Evolutionary conservation across 2,329 filamentous ascomycete species (phyloP).

Genomic region (Elsinoe necatrix): DNA sequence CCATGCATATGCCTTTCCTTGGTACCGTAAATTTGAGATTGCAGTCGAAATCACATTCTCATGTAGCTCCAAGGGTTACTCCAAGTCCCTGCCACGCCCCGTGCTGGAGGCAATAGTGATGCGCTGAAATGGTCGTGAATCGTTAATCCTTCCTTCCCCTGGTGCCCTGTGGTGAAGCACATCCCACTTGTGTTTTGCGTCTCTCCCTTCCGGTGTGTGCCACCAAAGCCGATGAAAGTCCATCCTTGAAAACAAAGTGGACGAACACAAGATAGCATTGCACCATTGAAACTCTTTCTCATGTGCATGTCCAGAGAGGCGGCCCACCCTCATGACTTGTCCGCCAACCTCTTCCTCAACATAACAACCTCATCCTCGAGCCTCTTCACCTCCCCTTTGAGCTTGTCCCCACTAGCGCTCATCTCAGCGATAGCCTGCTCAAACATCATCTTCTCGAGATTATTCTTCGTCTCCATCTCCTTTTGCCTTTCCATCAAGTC

Average conservation of each 20-base stretch:
- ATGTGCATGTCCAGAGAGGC: background rate
- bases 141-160: background rate
- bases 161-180: no score
- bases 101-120: background rate
- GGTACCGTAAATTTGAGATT: background rate
- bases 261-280: background rate
- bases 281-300: background rate
- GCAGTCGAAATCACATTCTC: background rate
- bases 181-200: no score
- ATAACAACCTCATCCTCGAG: slow-evolving; percentile 69
- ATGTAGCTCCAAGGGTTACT: background rate
- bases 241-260: background rate
- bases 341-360: slow-evolving; percentile 57
- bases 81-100: background rate
- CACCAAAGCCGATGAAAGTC: no score
- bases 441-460: slow-evolving; percentile 78
- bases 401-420: slow-evolving; percentile 76
- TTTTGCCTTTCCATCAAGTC: slow-evolving; percentile 91
- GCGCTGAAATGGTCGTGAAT: background rate
- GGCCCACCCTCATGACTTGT: background rate
- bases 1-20: background rate
- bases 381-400: slow-evolving; percentile 70
- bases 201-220: no score
- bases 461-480: slow-evolving; percentile 92
- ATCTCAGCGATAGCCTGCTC: slow-evolving; percentile 86